Conservation (phyloP, 1,284 basidiomycete species). For the Kalmanozyma brasiliensis region DNA sequence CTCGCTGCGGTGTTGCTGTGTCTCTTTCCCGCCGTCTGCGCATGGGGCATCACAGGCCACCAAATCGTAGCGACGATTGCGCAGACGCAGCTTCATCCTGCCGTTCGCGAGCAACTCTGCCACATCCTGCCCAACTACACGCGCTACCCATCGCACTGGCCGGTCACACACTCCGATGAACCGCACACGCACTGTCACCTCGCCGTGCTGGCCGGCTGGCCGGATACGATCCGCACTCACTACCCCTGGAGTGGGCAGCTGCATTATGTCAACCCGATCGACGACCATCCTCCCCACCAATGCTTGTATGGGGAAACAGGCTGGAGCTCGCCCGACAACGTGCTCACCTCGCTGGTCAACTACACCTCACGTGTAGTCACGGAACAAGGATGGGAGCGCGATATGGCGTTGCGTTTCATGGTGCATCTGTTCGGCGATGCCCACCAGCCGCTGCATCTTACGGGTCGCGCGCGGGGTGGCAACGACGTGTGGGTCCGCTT, state of each 20-base stretch:
- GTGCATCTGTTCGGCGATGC: slow-evolving; percentile 90
- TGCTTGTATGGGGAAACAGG: slow-evolving; percentile 82
- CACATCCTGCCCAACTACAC: slow-evolving; percentile 72
- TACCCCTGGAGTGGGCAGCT: slow-evolving; percentile 71
- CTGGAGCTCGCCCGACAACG: slow-evolving; percentile 72
- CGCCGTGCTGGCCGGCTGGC: slow-evolving; percentile 82
- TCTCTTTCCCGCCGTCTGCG: slow-evolving; percentile 20
- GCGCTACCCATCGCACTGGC: slow-evolving; percentile 39
- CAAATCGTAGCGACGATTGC: slow-evolving; percentile 92
- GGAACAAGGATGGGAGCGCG: slow-evolving; percentile 63
- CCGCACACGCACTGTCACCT: slow-evolving; percentile 63
- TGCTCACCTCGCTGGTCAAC: slow-evolving; percentile 52
- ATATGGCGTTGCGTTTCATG: slow-evolving; percentile 83
- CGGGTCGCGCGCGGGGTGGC: slow-evolving; percentile 84
- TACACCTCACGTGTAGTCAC: slow-evolving; percentile 54
- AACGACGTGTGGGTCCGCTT: slow-evolving; percentile 73
- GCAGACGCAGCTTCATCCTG: slow-evolving; percentile 85
- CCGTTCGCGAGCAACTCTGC: slow-evolving; percentile 78
- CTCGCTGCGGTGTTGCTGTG: slow-evolving; percentile 9
- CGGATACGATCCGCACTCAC: slow-evolving; percentile 68
- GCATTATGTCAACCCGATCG: slow-evolving; percentile 80
- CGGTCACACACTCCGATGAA: not conserved
- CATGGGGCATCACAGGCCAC: slow-evolving; percentile 74
- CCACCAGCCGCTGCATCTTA: slow-evolving; percentile 89
- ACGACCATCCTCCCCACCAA: slow-evolving; percentile 79